Conservation (phyloP, 2,329 filamentous ascomycete species). For the Cyphellophora attinorum region DNA sequence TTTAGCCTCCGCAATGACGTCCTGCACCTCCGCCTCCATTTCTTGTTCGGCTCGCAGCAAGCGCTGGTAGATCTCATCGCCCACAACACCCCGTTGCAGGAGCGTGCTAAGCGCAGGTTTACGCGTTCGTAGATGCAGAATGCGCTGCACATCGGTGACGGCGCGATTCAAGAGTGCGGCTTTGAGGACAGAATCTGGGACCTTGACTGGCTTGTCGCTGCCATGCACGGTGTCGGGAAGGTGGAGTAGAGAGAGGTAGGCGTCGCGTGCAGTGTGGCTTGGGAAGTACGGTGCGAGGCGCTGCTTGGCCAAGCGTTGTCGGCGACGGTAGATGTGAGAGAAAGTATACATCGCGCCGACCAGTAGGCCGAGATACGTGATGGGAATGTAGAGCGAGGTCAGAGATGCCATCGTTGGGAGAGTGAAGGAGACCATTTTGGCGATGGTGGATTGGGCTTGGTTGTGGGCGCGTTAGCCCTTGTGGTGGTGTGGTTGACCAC, state of each 20-base stretch:
- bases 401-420: constrained; percentile 52
- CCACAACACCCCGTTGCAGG: constrained; percentile 82
- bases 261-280: constrained; percentile 79
- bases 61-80: constrained; percentile 90
- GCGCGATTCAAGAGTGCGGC: constrained; percentile 83
- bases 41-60: constrained; percentile 91
- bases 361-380: constrained; percentile 82
- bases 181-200: constrained; percentile 78
- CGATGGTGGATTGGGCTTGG: too few relatives aligned
- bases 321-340: constrained; percentile 83
- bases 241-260: constrained; percentile 89
- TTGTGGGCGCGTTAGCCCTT: too few relatives aligned
- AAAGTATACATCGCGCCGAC: constrained; percentile 84
- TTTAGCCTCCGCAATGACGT: constrained; percentile 85
- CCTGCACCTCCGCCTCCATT: constrained; percentile 89
- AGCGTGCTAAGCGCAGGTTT: constrained; percentile 80
- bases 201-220: constrained; percentile 53
- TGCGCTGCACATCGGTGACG: constrained; percentile 83
- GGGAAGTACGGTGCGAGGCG: constrained; percentile 92
- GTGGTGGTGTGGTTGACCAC: too few relatives aligned
- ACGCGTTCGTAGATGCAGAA: constrained; percentile 77
- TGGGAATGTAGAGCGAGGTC: constrained; percentile 74
- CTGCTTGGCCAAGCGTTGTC: constrained; percentile 73
- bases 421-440: constrained; percentile 1
- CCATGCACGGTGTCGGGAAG: constrained; percentile 43